phyloP scores from a whole-genome alignment of 805 yeast species.

The Kodamaea sagamina region DNA sequence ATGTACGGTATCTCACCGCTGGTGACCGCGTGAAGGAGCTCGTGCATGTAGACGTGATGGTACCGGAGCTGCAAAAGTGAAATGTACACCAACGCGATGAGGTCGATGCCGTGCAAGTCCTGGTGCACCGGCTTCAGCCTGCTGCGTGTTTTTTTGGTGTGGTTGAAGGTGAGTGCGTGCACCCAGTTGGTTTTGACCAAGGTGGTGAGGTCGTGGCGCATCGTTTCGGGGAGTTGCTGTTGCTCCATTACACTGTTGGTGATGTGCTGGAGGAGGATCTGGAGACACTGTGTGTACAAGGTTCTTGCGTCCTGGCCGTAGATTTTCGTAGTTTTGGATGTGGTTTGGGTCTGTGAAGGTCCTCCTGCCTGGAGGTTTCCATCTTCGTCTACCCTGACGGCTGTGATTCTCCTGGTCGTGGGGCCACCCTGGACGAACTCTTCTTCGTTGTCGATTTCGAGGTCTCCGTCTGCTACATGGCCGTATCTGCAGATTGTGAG shows the following conservation, averaged over 20 bases:
- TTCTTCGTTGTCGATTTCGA: constrained; percentile 82
- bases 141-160: neutral
- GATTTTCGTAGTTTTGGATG: constrained; percentile 16
- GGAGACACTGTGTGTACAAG: constrained; percentile 49
- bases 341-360: constrained; percentile 5
- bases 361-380: constrained; percentile 12
- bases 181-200: constrained; percentile 39
- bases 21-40: constrained; percentile 45
- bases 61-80: constrained; percentile 48
- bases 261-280: constrained; percentile 52
- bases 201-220: constrained; percentile 19
- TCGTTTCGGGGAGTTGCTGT: constrained; percentile 12
- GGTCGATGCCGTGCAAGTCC: constrained; percentile 24
- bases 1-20: constrained; percentile 52
- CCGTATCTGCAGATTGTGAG: constrained; percentile 85
- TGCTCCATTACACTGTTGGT: constrained; percentile 21
- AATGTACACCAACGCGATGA: constrained; percentile 48
- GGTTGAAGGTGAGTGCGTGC: constrained; percentile 16
- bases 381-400: constrained; percentile 22
- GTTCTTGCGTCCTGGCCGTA: constrained; percentile 53
- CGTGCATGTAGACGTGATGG: constrained; percentile 52
- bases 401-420: constrained; percentile 55
- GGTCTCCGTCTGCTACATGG: constrained; percentile 79
- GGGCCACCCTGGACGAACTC: constrained; percentile 41
- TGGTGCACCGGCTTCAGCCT: neutral